phyloP scores from a whole-genome alignment of 495 filamentous ascomycete species.

The Chaetomidium leptoderma region DNA sequence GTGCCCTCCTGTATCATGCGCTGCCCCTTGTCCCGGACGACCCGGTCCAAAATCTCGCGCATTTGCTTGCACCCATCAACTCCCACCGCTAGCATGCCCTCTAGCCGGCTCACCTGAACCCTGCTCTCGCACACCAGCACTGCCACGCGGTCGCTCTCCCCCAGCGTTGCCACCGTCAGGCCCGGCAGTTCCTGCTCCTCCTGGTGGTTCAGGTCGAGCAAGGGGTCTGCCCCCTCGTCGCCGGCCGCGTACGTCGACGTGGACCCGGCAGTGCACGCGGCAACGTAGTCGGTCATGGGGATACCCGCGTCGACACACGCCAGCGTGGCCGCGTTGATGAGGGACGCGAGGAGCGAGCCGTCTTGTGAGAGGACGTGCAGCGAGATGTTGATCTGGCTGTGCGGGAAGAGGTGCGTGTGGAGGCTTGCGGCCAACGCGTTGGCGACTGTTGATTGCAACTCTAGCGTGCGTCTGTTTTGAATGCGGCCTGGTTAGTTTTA shows the following conservation, averaged over 20 bases:
- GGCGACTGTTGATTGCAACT: constrained; percentile 72
- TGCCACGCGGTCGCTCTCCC: constrained; percentile 64
- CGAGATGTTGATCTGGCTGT: constrained; percentile 74
- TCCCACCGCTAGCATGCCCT: constrained; percentile 87
- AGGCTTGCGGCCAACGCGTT: constrained; percentile 67
- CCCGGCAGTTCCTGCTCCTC: constrained; percentile 91
- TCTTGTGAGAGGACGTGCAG: constrained; percentile 88
- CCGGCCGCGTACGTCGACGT: constrained; percentile 60
- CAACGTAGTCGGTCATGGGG: constrained; percentile 86
- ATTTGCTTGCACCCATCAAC: constrained; percentile 90
- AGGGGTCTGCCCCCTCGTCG: constrained; percentile 71
- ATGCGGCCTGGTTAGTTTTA: constrained; percentile 6
- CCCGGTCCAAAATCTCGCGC: constrained; percentile 66
- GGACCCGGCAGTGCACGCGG: constrained; percentile 81
- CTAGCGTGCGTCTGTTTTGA: constrained; percentile 61
- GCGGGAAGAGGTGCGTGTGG: constrained; percentile 83
- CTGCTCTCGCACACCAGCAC: constrained; percentile 81
- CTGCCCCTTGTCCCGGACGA: constrained; percentile 62
- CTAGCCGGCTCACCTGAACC: constrained; percentile 69
- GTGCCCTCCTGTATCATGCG: constrained; percentile 59
- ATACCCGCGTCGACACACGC: constrained; percentile 92
- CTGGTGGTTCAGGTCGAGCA: constrained; percentile 78
- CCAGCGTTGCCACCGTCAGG: constrained; percentile 78
- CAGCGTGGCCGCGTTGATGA: constrained; percentile 86
- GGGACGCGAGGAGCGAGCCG: constrained; percentile 82